These are phyloP conservation scores for Cardiosporidium cionae DNA, from an alignment of 169 alveolate species.

Conservation along the genomic window DNA sequence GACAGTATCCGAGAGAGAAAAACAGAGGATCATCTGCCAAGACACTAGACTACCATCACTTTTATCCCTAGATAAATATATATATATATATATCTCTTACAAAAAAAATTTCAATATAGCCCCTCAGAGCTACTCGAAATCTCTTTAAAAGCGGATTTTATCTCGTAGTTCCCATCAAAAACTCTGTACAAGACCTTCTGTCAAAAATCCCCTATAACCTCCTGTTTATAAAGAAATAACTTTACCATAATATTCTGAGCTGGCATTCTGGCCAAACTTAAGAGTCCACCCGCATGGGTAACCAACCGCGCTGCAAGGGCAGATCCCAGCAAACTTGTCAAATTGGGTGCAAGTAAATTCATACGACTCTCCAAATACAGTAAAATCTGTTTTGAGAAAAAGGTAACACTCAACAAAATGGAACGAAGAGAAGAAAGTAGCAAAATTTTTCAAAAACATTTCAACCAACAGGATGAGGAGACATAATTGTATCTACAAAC, in stretches of 20 bases:
- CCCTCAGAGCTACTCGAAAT: background rate
- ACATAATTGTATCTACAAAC: too few relatives aligned
- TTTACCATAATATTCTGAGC: slow-evolving; percentile 73
- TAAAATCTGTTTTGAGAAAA: slow-evolving; percentile 11
- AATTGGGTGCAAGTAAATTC: slow-evolving; percentile 91
- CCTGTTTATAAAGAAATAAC: background rate
- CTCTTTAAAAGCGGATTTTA: background rate
- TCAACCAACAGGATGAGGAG: too few relatives aligned
- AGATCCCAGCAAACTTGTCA: slow-evolving; percentile 88
- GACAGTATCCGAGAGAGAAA: too few relatives aligned
- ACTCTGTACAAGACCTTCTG: background rate
- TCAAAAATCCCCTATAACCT: background rate
- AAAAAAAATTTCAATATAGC: background rate
- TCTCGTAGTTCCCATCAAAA: background rate
- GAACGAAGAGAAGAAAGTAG: too few relatives aligned
- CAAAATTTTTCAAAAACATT: too few relatives aligned
- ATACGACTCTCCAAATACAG: slow-evolving; percentile 76
- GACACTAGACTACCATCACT: too few relatives aligned
- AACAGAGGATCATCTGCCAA: too few relatives aligned
- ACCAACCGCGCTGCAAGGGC: slow-evolving; percentile 92
- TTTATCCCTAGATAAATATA: too few relatives aligned
- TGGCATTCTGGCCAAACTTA: slow-evolving; percentile 83
- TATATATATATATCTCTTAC: too few relatives aligned
- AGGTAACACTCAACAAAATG: too few relatives aligned
- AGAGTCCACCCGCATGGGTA: slow-evolving; percentile 88